Evolutionary conservation across 176 grass and related monocot species (phyloP), one percentile per base, ranked within the genome.

Genomic region (Musa beccarii): DNA sequence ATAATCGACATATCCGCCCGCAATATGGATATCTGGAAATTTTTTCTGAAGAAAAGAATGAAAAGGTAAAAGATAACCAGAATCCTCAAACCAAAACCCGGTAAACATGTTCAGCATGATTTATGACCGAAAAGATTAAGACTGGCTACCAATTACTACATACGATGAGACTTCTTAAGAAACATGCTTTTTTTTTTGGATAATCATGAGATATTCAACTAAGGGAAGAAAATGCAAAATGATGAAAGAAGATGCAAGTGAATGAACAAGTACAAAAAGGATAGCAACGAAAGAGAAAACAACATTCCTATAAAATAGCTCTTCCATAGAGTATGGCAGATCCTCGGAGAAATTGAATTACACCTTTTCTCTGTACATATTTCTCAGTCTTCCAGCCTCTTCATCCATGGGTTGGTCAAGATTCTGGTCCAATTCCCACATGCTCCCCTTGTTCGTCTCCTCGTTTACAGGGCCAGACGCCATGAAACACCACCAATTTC

Each of bases 281-380:
- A 28, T 13, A 11, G n/a, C 50, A 51, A 51, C n/a, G 2, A n/a
- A 70, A n/a, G 26, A 10, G 68, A 10, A 70, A 51, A 51, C 17
- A 59, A 17, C 55, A 3, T 59, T 16, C 17, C 55, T 16, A 14
- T 17, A 7, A 61, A 61, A 61, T 61, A n/a, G 9, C 3, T n/a
- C 57, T n/a, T 61, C 57, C 19, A 61, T 61, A 20, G 21, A 20
- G 20, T 70, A 51, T 51, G 68, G 15, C 10, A 21, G 10, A 70
- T 70, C 17, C 2, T 20, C 43, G 12, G 55, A 84, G 23, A 51
- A 81, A 59, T 70, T 51, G 49, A 34, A 34, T 10, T 71, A 28
- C 11, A 98, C 94, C 94, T 98, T 91, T 93, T 93, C 94, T 84
- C 80, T 93, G 57, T 98, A 98, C 94, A 98, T 98, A 63, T 90